Conservation (phyloP, 1,284 basidiomycete species). For the Ceratobasidium papillatum region DNA sequence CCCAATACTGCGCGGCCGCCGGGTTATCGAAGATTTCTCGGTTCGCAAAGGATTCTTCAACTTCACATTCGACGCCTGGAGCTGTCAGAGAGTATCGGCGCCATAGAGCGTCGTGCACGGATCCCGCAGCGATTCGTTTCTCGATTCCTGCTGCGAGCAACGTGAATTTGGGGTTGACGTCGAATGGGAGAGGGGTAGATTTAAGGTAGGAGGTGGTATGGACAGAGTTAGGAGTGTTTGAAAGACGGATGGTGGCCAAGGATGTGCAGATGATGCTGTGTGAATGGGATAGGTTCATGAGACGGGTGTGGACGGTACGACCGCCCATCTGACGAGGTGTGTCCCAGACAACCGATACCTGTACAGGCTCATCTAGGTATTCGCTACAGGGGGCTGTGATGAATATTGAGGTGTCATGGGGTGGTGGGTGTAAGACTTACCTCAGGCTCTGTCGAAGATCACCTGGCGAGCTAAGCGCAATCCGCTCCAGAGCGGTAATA, state of each 20-base stretch:
- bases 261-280: slow-evolving; percentile 34
- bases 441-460: slow-evolving; percentile 32
- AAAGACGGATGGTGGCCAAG: slow-evolving; percentile 26
- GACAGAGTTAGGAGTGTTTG: neutral
- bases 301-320: slow-evolving; percentile 15
- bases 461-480: slow-evolving; percentile 31
- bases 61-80: slow-evolving; percentile 31
- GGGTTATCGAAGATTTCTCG: slow-evolving; percentile 23
- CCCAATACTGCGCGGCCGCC: slow-evolving; percentile 26
- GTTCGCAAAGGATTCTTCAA: slow-evolving; percentile 31
- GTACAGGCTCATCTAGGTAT: slow-evolving; percentile 22
- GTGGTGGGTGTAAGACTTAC: neutral
- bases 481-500: slow-evolving; percentile 36
- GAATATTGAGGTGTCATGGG: neutral
- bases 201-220: neutral
- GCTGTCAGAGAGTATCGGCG: slow-evolving; percentile 25
- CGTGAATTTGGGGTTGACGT: slow-evolving; percentile 26
- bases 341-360: slow-evolving; percentile 30
- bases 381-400: neutral
- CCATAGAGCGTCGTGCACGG: slow-evolving; percentile 22
- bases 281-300: slow-evolving; percentile 26
- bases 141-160: slow-evolving; percentile 31
- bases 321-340: slow-evolving; percentile 19
- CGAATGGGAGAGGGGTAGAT: slow-evolving; percentile 19
- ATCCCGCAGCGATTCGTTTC: slow-evolving; percentile 5